These are phyloP conservation scores for Linnemannia hyalina DNA, from an alignment of 192 early-diverging fungal species.

Conservation along the genomic window DNA sequence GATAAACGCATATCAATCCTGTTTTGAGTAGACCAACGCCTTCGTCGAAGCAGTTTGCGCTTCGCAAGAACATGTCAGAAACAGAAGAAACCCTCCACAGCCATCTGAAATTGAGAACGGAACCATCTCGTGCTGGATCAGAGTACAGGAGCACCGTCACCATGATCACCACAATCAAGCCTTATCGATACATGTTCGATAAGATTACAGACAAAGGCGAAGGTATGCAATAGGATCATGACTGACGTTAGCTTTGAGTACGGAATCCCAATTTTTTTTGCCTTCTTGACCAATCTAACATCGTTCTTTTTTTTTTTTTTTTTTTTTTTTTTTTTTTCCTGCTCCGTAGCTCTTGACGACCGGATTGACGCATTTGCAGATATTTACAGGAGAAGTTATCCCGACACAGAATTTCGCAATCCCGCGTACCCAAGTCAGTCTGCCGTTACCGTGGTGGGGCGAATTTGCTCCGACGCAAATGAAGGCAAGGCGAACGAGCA, in stretches of 20 bases:
- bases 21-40: constrained; percentile 7
- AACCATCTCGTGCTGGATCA: not conserved
- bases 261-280: too few relatives aligned
- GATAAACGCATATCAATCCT: not conserved
- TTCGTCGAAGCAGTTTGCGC: constrained; percentile 46
- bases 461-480: constrained; percentile 79
- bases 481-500: constrained; percentile 76
- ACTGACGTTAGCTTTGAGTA: not conserved
- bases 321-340: not conserved
- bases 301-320: not conserved
- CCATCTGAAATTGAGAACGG: constrained; percentile 60
- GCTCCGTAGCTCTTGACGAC: constrained; percentile 39
- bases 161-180: constrained; percentile 48
- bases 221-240: constrained; percentile 51
- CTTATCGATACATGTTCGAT: constrained; percentile 87
- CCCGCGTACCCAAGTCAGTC: constrained; percentile 23
- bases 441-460: constrained; percentile 67
- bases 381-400: constrained; percentile 24
- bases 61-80: constrained; percentile 40
- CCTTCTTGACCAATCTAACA: too few relatives aligned
- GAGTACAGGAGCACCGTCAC: constrained; percentile 57
- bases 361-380: constrained; percentile 49
- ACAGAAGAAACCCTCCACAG: constrained; percentile 70
- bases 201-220: constrained; percentile 75
- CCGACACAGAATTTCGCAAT: constrained; percentile 34